Conservation (phyloP, 805 yeast genomes). For the Ogataea pignaliae region DNA sequence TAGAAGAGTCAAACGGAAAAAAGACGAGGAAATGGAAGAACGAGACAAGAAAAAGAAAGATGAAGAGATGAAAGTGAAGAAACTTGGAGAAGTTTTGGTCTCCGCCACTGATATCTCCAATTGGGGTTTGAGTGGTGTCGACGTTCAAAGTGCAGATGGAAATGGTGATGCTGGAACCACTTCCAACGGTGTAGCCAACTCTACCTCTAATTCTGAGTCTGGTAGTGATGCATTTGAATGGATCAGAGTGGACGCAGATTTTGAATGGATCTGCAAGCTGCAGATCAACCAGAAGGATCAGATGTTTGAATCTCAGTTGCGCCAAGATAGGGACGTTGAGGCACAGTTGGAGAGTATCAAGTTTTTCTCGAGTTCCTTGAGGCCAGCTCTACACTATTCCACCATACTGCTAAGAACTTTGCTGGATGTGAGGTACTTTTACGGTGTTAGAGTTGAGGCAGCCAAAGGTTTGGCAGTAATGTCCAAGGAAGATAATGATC, state of each 20-base stretch:
- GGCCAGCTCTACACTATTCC: slow-evolving; percentile 63
- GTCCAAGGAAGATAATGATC: slow-evolving; percentile 57
- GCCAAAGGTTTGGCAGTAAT: slow-evolving; percentile 70
- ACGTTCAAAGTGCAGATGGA: slow-evolving; percentile 59
- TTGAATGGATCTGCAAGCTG: slow-evolving; percentile 89
- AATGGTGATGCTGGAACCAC: slow-evolving; percentile 43
- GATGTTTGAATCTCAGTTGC: slow-evolving; percentile 91
- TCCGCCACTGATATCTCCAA: slow-evolving; percentile 52
- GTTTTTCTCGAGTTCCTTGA: slow-evolving; percentile 58
- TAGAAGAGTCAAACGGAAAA: slow-evolving; percentile 69
- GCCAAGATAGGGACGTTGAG: slow-evolving; percentile 92
- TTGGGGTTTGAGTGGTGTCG: slow-evolving; percentile 63
- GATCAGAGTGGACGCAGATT: slow-evolving; percentile 96
- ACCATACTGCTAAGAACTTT: slow-evolving; percentile 74
- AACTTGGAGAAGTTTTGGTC: slow-evolving; percentile 75
- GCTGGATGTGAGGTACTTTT: slow-evolving; percentile 79
- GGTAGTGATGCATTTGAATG: slow-evolving; percentile 89
- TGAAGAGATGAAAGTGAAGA: slow-evolving; percentile 32
- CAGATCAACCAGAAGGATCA: slow-evolving; percentile 86
- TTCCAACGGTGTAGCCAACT: background rate
- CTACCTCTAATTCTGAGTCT: background rate
- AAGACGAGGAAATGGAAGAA: slow-evolving; percentile 42
- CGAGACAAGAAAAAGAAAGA: slow-evolving; percentile 23
- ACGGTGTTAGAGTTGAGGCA: slow-evolving; percentile 86
- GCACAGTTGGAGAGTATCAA: slow-evolving; percentile 85